Evolutionary conservation across 1,284 basidiomycete genomes (phyloP).

Genomic region (Fomes fomentarius): DNA sequence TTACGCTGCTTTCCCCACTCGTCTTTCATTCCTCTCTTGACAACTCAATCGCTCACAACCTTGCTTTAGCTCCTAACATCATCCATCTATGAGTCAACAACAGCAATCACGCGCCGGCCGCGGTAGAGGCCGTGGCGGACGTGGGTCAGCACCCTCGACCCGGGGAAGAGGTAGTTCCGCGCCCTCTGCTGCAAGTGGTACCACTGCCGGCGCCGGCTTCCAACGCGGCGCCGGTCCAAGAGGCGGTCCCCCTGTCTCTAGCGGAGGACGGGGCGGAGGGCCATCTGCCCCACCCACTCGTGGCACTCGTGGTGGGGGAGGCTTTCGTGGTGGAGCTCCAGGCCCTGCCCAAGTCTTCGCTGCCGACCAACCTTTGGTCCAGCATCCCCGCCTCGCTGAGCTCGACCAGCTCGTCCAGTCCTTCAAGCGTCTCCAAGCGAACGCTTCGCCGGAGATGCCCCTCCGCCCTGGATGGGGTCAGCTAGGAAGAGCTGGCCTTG

Average conservation of each 20-base stretch:
- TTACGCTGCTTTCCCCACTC: too few relatives aligned
- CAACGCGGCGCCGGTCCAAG: conserved; percentile 8
- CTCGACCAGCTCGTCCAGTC: conserved; percentile 47
- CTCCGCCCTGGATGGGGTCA: conserved; percentile 71
- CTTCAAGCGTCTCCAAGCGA: conserved; percentile 42
- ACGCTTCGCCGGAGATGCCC: conserved; percentile 54
- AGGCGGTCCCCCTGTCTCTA: conserved; percentile 1
- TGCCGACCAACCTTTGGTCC: conserved; percentile 39
- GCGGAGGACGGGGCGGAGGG: neutral
- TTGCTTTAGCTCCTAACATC: neutral
- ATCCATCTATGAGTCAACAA: neutral
- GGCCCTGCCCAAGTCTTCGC: conserved; percentile 33
- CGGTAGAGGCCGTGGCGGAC: conserved; percentile 13
- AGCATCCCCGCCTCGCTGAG: conserved; percentile 48
- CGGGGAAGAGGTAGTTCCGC: conserved; percentile 21
- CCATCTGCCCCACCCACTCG: conserved; percentile 3
- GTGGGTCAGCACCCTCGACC: conserved; percentile 15
- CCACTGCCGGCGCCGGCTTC: conserved; percentile 12
- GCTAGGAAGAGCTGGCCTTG: conserved; percentile 49
- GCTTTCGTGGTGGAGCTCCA: conserved; percentile 27
- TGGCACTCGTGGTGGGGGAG: conserved; percentile 20
- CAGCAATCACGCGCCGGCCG: conserved; percentile 12
- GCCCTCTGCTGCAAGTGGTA: conserved; percentile 17
- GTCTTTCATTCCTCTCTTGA: neutral
- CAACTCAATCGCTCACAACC: neutral